phyloP scores from a whole-genome alignment of 768 basidiomycete species.

The Pulveroboletus sp. region DNA sequence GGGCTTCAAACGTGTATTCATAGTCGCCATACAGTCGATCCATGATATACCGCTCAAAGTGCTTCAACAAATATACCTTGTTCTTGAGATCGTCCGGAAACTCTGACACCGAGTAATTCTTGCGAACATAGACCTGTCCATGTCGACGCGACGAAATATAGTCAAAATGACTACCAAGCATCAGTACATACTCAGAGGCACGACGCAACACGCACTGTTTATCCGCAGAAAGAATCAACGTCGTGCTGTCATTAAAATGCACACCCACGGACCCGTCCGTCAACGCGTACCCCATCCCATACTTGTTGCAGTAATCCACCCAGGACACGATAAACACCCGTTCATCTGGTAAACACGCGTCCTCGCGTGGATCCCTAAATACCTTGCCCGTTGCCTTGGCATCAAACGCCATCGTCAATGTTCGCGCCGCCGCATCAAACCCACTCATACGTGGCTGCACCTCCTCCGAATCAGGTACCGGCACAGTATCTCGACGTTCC shows the following conservation, averaged over 20 bases:
- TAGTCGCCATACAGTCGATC: constrained; percentile 83
- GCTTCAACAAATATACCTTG: constrained; percentile 90
- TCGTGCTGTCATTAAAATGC: constrained; percentile 95
- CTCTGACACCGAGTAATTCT: constrained; percentile 62
- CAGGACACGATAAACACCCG: constrained; percentile 95
- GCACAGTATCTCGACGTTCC: constrained; percentile 17
- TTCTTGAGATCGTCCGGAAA: constrained; percentile 84
- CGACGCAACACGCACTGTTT: constrained; percentile 60
- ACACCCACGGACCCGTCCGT: constrained; percentile 95
- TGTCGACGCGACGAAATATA: constrained; percentile 71
- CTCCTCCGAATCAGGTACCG: constrained; percentile 21
- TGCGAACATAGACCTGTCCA: constrained; percentile 68
- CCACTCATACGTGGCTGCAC: constrained; percentile 42
- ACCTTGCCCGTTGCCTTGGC: constrained; percentile 59
- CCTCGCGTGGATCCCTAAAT: constrained; percentile 65
- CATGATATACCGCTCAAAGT: constrained; percentile 95
- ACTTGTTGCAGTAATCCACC: constrained; percentile 99
- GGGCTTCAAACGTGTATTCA: constrained; percentile 76
- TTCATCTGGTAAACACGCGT: constrained; percentile 56
- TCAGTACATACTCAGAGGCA: not conserved
- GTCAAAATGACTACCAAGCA: constrained; percentile 72
- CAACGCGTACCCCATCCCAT: constrained; percentile 98
- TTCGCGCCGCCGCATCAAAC: constrained; percentile 64
- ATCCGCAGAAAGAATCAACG: constrained; percentile 78
- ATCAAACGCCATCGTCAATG: constrained; percentile 60